These are phyloP conservation scores for Aspergillus arachidicola DNA, from an alignment of 2,329 filamentous ascomycete species.

Conservation along the genomic window DNA sequence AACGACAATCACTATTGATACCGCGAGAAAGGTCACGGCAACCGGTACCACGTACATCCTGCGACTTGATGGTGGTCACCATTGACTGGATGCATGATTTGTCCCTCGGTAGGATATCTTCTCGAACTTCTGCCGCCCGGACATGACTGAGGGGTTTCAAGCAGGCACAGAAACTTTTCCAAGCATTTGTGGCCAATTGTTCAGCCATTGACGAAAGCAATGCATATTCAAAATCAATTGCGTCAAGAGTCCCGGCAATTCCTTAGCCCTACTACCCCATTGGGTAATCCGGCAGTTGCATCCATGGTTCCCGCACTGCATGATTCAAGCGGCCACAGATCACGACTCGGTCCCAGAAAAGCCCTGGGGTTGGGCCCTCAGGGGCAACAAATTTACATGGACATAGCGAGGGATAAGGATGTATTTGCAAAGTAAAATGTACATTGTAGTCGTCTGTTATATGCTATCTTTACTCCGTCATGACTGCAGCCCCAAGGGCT, in stretches of 20 bases:
- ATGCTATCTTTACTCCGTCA: constrained; percentile 12
- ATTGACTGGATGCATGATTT: neutral
- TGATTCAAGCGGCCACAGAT: neutral
- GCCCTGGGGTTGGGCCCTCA: neutral
- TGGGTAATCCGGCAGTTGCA: neutral
- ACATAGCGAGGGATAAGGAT: neutral
- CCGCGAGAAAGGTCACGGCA: constrained; percentile 21
- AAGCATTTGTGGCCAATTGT: neutral
- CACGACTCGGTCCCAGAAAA: neutral
- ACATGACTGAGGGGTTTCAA: neutral
- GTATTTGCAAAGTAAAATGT: constrained; percentile 9
- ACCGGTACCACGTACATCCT: constrained; percentile 28
- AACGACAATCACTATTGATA: constrained; percentile 24
- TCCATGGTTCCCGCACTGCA: neutral
- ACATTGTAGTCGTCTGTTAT: constrained; percentile 14
- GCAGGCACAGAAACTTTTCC: neutral
- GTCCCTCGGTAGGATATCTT: neutral
- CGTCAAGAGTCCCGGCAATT: constrained; percentile 16
- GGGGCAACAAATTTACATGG: neutral
- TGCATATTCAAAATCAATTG: constrained; percentile 12
- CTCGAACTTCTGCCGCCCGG: neutral
- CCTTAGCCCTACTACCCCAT: neutral
- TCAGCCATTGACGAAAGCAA: neutral
- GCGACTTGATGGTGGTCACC: constrained; percentile 3
- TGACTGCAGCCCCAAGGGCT: constrained; percentile 12